Evolutionary conservation across 2,329 filamentous ascomycete species (phyloP).

Genomic region (Fusarium sterilihyphosum): DNA sequence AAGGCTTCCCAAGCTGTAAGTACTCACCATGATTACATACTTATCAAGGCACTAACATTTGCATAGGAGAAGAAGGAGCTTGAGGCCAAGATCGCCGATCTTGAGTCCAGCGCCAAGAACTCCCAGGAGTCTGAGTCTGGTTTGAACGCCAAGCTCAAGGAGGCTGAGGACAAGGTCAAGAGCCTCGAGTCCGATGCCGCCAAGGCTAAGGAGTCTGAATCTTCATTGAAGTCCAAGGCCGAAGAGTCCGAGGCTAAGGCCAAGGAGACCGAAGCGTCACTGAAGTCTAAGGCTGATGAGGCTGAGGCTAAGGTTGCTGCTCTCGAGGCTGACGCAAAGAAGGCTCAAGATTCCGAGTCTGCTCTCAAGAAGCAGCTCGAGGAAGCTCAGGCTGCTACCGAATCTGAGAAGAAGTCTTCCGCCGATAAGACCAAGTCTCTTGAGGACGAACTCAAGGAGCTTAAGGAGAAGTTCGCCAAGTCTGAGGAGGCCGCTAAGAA

Average conservation of each 20-base stretch:
- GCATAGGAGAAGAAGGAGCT: slow-evolving; percentile 39
- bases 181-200: slow-evolving; percentile 26
- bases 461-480: slow-evolving; percentile 34
- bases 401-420: slow-evolving; percentile 31
- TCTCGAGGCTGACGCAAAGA: slow-evolving; percentile 10
- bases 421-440: slow-evolving; percentile 30
- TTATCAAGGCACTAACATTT: slow-evolving; percentile 11
- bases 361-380: slow-evolving; percentile 34
- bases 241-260: slow-evolving; percentile 28
- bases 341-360: slow-evolving; percentile 14
- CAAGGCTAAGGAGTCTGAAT: slow-evolving; percentile 32
- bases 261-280: slow-evolving; percentile 32
- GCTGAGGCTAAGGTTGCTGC: slow-evolving; percentile 9
- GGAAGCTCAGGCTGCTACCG: slow-evolving; percentile 28
- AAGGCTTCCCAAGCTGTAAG: slow-evolving; percentile 47
- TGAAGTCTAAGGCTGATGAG: slow-evolving; percentile 25
- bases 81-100: slow-evolving; percentile 28
- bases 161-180: slow-evolving; percentile 16
- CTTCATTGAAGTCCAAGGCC: slow-evolving; percentile 35
- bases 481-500: slow-evolving; percentile 18
- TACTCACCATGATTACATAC: background rate
- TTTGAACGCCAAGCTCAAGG: slow-evolving; percentile 36
- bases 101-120: slow-evolving; percentile 29
- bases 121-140: slow-evolving; percentile 33
- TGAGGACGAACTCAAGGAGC: slow-evolving; percentile 28